A percentile compares a stretch with the other conserved stretches of the same genome.
These are phyloP conservation scores for Rhizopogon vesiculosus DNA, from an alignment of 768 basidiomycete genomes.

Conservation along the genomic window DNA sequence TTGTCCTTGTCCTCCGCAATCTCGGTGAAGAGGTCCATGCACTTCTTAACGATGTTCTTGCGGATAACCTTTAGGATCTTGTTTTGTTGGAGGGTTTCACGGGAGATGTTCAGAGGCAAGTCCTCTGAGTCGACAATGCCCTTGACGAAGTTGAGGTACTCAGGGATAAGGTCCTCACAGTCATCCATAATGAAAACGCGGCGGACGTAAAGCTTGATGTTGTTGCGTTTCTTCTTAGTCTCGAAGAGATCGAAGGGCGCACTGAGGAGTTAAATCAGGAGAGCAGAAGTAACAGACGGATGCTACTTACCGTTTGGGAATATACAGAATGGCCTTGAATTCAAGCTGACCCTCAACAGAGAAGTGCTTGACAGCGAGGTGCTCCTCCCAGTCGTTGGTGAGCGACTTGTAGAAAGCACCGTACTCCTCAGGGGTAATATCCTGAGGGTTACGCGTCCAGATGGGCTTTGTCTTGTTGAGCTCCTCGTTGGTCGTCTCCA, in stretches of 20 bases:
- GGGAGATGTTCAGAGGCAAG: slow-evolving; percentile 98
- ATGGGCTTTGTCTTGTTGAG: slow-evolving; percentile 99
- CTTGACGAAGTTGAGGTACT: slow-evolving; percentile 99
- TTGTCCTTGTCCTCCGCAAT: slow-evolving; percentile 99
- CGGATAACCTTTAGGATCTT: slow-evolving; percentile 99
- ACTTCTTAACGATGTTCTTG: slow-evolving; percentile 99
- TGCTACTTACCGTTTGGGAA: slow-evolving; percentile 81
- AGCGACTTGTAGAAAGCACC: slow-evolving; percentile 98
- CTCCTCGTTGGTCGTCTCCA: slow-evolving; percentile 86
- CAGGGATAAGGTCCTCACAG: slow-evolving; percentile 98
- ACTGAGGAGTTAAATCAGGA: slow-evolving; percentile 33
- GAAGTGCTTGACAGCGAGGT: slow-evolving; percentile 99
- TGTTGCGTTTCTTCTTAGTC: slow-evolving; percentile 99
- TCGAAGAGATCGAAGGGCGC: slow-evolving; percentile 99
- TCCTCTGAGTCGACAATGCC: slow-evolving; percentile 99
- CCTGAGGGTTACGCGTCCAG: slow-evolving; percentile 97
- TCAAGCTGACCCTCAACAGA: slow-evolving; percentile 99
- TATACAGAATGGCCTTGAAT: slow-evolving; percentile 98
- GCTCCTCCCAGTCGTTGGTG: slow-evolving; percentile 99
- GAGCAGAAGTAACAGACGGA: neutral
- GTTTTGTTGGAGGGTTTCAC: slow-evolving; percentile 99
- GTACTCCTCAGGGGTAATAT: slow-evolving; percentile 93
- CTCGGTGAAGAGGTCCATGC: slow-evolving; percentile 90
- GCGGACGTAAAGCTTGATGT: slow-evolving; percentile 99
- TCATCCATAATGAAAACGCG: slow-evolving; percentile 99